Base-by-base conservation (phyloP, 495 filamentous ascomycete genomes). In the Tuber magnatum region DNA sequence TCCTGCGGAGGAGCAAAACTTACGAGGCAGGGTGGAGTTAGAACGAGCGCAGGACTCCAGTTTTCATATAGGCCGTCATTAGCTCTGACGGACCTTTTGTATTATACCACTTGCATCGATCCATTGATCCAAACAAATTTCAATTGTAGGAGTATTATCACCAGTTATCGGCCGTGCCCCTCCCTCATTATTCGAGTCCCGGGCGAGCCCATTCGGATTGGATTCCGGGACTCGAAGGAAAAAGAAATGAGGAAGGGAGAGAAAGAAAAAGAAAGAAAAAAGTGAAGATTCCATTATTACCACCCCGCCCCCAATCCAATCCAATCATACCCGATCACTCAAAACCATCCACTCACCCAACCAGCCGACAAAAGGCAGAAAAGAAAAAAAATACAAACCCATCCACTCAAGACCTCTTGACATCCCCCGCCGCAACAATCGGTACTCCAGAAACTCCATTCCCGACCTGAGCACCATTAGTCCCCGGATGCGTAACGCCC, bases 401-500 rank as follows among this genome's bases (percentile, higher is more conserved):
- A 65, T 35, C 5, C n/a, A 61, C 8, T 65, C 56, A 65, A 35
- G 28, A 5, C 28, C 5, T 65, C 56, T 35, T 65, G 16, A 65
- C 28, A 35, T 65, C 56, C 14, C 56, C 56, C 14, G 56, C 56
- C 14, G 12, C 28, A 65, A 65, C 12, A 65, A 65, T 65, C 56
- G 56, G 56, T 28, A 35, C 56, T 5, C 56, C 56, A 65, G 56
- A 32, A 65, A 65, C 14, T 35, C 28, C 28, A 65, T 35, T 65
- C 28, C 28, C 28, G 5, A 3, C 28, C 14, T 24, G n/a, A 65
- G 56, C 28, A 18, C 56, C 56, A 18, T 65, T 65, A 65, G 32
- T 20, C 32, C 76, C 44, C 24, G 40, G 8, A 10, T 39, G 51
- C 24, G 69, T 75, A 38, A 72, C 46, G 5, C 76, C 77, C 0